phyloP scores from a whole-genome alignment of 768 basidiomycete genomes.

The Leccinum rimulosum region DNA sequence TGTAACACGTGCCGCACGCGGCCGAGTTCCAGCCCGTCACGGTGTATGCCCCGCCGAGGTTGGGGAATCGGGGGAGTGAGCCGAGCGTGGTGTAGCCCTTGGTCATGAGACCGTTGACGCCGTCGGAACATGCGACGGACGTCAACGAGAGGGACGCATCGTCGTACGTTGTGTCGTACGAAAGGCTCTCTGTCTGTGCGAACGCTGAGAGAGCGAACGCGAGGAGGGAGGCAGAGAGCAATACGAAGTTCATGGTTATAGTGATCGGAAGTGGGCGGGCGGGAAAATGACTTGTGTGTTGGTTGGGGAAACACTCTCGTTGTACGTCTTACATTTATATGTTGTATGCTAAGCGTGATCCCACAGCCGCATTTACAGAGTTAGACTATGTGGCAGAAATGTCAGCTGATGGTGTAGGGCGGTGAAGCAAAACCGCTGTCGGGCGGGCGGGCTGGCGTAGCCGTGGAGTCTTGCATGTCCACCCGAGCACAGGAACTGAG shows the following conservation, averaged over 20 bases:
- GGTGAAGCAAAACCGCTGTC: neutral
- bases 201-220: slow-evolving; percentile 18
- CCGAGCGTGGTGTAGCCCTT: slow-evolving; percentile 34
- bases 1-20: slow-evolving; percentile 24
- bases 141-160: slow-evolving; percentile 15
- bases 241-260: slow-evolving; percentile 26
- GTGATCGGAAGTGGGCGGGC: neutral
- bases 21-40: slow-evolving; percentile 30
- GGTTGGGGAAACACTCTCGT: neutral
- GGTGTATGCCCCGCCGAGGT: slow-evolving; percentile 34
- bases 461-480: neutral
- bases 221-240: slow-evolving; percentile 10
- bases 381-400: neutral
- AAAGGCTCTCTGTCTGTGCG: slow-evolving; percentile 16
- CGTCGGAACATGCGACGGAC: slow-evolving; percentile 33
- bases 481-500: neutral
- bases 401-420: slow-evolving; percentile 6
- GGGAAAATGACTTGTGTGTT: neutral
- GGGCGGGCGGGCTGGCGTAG: neutral
- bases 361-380: neutral
- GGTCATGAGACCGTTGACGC: slow-evolving; percentile 29
- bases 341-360: neutral
- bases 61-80: slow-evolving; percentile 30
- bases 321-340: slow-evolving; percentile 15
- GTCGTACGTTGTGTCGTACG: slow-evolving; percentile 35